A percentile compares a stretch with the other conserved stretches of the same genome.
phyloP scores from a whole-genome alignment of 495 filamentous ascomycete genomes.

The Neurospora sp. region DNA sequence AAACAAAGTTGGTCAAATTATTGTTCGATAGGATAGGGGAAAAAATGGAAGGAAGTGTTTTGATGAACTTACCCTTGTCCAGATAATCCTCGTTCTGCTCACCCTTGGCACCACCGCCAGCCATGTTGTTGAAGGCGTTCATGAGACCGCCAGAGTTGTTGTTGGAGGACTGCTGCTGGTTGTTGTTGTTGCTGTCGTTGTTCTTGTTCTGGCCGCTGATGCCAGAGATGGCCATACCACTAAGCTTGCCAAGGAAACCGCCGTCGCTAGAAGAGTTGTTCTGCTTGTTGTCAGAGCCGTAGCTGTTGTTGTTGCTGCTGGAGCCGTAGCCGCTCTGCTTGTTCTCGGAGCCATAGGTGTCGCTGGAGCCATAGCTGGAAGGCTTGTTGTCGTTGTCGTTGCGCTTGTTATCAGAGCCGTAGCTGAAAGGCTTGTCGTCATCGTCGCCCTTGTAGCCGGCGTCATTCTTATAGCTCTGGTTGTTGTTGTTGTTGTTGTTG shows the following conservation, averaged over 20 bases:
- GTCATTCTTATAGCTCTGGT: not conserved
- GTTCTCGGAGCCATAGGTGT: constrained; percentile 15
- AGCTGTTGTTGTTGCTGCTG: constrained; percentile 16
- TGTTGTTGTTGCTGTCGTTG: constrained; percentile 3
- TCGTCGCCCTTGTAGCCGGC: not conserved
- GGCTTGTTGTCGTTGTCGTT: not conserved
- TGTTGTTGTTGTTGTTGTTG: not conserved
- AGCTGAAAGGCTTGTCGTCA: not conserved
- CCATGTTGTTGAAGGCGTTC: constrained; percentile 48
- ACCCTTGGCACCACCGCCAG: constrained; percentile 53
- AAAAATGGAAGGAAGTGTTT: not conserved
- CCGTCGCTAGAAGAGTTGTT: constrained; percentile 3
- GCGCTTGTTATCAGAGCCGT: not conserved
- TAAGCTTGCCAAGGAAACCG: constrained; percentile 42
- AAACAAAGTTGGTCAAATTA: not conserved
- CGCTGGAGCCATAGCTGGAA: constrained; percentile 1
- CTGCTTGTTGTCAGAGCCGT: constrained; percentile 8
- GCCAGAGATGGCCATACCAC: not conserved
- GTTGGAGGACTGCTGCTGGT: constrained; percentile 6
- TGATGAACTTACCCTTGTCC: constrained; percentile 45
- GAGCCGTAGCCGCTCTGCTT: constrained; percentile 6
- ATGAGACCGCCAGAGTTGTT: constrained; percentile 28
- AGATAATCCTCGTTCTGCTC: constrained; percentile 63
- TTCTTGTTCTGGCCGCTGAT: constrained; percentile 5
- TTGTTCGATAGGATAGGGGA: not conserved